Percentiles rank a stretch among this genome's conserved stretches.
Evolutionary conservation across 768 basidiomycete species (phyloP).

Genomic region (Termitomyces sp.): DNA sequence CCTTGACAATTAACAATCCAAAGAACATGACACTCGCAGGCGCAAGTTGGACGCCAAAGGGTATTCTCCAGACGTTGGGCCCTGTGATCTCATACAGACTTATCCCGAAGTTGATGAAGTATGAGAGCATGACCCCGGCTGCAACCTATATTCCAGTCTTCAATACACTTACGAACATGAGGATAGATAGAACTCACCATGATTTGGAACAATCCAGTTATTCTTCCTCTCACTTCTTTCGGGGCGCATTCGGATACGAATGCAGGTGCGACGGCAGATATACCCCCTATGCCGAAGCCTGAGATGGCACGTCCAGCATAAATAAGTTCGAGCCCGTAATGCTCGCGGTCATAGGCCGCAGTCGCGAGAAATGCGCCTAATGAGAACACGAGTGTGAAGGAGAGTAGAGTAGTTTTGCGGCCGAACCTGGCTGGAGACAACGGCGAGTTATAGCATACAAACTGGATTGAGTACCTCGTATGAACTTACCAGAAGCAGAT

Average conservation of each 20-base stretch:
- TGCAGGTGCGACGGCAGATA: constrained; percentile 76
- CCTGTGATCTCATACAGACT: constrained; percentile 35
- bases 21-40: constrained; percentile 67
- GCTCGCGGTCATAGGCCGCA: constrained; percentile 40
- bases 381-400: constrained; percentile 56
- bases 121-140: constrained; percentile 78
- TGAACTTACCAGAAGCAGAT: constrained; percentile 50
- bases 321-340: constrained; percentile 59
- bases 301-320: constrained; percentile 78
- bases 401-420: constrained; percentile 56
- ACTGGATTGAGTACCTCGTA: not conserved
- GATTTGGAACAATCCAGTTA: constrained; percentile 83
- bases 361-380: constrained; percentile 79
- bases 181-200: constrained; percentile 39
- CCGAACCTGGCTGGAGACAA: constrained; percentile 50
- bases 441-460: not conserved
- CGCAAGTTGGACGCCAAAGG: constrained; percentile 73
- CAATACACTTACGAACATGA: not conserved
- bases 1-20: constrained; percentile 63
- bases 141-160: constrained; percentile 36
- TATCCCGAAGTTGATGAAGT: constrained; percentile 67
- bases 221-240: constrained; percentile 78
- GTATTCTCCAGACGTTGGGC: constrained; percentile 59
- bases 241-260: constrained; percentile 87
- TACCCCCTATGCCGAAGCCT: constrained; percentile 80